A percentile compares a stretch with the other conserved stretches of the same genome.
Evolutionary conservation across 2,329 filamentous ascomycete genomes (phyloP).

Genomic region (Biscogniauxia sp.): DNA sequence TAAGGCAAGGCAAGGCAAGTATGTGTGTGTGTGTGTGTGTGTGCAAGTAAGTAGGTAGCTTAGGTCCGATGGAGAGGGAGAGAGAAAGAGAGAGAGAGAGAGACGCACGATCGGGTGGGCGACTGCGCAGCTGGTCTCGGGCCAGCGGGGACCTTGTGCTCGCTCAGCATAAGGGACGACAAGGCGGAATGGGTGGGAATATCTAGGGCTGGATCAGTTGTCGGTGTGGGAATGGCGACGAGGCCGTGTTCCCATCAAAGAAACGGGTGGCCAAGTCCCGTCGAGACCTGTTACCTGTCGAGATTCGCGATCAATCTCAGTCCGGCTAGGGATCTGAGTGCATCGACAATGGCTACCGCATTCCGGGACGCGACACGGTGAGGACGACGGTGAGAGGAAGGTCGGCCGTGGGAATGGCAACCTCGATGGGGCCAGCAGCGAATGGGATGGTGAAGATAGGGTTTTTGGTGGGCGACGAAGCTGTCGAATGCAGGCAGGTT

Average conservation of each 20-base stretch:
- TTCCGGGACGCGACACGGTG: constrained; percentile 40
- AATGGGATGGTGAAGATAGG: background rate
- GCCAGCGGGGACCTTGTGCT: constrained; percentile 57
- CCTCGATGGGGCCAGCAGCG: background rate
- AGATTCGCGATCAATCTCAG: constrained; percentile 43
- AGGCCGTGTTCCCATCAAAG: background rate
- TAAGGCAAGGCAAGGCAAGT: background rate
- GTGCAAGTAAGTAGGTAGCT: background rate
- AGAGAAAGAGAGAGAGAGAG: constrained; percentile 10
- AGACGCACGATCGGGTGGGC: constrained; percentile 52
- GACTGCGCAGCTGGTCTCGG: constrained; percentile 58
- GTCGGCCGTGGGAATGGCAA: constrained; percentile 6
- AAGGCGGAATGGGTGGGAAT: constrained; percentile 11
- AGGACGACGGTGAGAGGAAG: constrained; percentile 18
- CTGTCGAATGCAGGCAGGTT: constrained; percentile 17
- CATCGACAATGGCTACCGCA: constrained; percentile 55
- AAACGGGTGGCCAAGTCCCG: constrained; percentile 8
- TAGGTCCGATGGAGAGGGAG: background rate
- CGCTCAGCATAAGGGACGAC: constrained; percentile 47
- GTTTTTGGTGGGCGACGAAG: background rate
- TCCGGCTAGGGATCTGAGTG: constrained; percentile 61
- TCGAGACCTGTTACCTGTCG: constrained; percentile 10
- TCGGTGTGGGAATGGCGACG: constrained; percentile 14
- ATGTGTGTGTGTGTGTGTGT: too few relatives aligned
- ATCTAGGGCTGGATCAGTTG: constrained; percentile 15